phyloP scores from a whole-genome alignment of 2,329 filamentous ascomycete species.

The Phialemoniopsis sp. region DNA sequence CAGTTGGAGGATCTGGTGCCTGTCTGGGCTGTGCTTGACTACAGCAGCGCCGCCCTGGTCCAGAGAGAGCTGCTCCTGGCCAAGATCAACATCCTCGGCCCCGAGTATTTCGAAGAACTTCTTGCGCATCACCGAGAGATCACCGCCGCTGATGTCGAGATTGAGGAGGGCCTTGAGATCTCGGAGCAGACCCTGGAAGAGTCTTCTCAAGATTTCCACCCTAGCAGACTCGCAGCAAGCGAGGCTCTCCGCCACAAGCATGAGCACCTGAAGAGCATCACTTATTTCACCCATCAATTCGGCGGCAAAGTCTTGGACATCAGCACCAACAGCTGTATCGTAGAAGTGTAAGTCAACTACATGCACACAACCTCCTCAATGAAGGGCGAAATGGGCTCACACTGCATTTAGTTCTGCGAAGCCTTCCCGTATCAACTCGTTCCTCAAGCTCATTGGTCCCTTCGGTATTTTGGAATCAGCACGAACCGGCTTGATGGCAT shows the following conservation, averaged over 20 bases:
- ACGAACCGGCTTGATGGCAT: constrained; percentile 91
- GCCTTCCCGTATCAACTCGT: constrained; percentile 89
- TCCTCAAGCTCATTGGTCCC: constrained; percentile 90
- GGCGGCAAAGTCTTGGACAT: constrained; percentile 97
- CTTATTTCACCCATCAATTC: constrained; percentile 95
- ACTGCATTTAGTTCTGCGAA: constrained; percentile 69
- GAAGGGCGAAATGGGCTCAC: too few species aligned
- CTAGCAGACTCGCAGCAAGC: constrained; percentile 77
- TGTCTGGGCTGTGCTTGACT: constrained; percentile 97
- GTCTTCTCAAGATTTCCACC: constrained; percentile 72
- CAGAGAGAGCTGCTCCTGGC: constrained; percentile 93
- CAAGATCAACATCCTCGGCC: constrained; percentile 94
- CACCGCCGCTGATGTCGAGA: constrained; percentile 37
- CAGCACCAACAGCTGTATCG: constrained; percentile 97
- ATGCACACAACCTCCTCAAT: background rate
- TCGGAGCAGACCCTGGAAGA: constrained; percentile 38
- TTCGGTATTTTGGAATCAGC: constrained; percentile 97
- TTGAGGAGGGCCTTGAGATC: constrained; percentile 38
- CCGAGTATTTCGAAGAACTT: constrained; percentile 97
- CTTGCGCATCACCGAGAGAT: constrained; percentile 95
- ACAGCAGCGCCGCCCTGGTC: constrained; percentile 86
- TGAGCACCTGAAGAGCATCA: constrained; percentile 94
- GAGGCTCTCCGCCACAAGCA: constrained; percentile 95
- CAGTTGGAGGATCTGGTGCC: constrained; percentile 98
- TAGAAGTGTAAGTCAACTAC: constrained; percentile 72